phyloP scores from a whole-genome alignment of 139 green algal genomes.

The Chlorella sp. region DNA sequence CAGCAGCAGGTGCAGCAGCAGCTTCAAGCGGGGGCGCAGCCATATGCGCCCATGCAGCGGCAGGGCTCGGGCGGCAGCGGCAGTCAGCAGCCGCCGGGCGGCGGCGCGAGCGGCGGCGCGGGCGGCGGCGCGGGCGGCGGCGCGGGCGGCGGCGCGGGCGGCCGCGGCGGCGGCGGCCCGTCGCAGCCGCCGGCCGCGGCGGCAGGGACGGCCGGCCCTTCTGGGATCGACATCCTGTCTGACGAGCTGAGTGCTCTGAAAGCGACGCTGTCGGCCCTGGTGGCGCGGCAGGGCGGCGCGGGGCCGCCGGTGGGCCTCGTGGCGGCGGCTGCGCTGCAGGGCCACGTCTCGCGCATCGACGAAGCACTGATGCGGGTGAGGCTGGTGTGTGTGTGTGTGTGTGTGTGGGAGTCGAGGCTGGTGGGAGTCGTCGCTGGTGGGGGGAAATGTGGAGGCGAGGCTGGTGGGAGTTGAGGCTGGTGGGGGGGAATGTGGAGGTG shows the following conservation, averaged over 20 bases:
- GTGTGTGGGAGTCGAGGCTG: no score
- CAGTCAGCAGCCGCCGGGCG: neutral
- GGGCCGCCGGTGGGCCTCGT: no score
- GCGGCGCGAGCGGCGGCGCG: neutral
- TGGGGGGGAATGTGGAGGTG: no score
- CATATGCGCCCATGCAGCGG: neutral
- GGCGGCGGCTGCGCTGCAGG: neutral
- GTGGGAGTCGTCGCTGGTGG: no score
- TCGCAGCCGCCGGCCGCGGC: neutral
- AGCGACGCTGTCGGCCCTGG: slow-evolving; percentile 4
- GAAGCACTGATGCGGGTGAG: slow-evolving; percentile 11
- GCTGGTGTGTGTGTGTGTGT: no score
- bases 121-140: neutral
- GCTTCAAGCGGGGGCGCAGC: neutral
- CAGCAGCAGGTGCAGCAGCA: slow-evolving; percentile 10
- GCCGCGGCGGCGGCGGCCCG: neutral
- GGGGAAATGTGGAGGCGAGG: no score
- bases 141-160: neutral
- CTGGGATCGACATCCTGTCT: slow-evolving; percentile 9
- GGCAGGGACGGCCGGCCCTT: no score
- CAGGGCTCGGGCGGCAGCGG: neutral
- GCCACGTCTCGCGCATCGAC: slow-evolving; percentile 14
- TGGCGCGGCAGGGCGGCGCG: no score
- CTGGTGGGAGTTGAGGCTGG: no score
- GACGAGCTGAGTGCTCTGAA: slow-evolving; percentile 14